Evolutionary conservation across 192 early-diverging fungal species (phyloP), one percentile per base, ranked within the genome.

Genomic region (Powellomyces hirtus): DNA sequence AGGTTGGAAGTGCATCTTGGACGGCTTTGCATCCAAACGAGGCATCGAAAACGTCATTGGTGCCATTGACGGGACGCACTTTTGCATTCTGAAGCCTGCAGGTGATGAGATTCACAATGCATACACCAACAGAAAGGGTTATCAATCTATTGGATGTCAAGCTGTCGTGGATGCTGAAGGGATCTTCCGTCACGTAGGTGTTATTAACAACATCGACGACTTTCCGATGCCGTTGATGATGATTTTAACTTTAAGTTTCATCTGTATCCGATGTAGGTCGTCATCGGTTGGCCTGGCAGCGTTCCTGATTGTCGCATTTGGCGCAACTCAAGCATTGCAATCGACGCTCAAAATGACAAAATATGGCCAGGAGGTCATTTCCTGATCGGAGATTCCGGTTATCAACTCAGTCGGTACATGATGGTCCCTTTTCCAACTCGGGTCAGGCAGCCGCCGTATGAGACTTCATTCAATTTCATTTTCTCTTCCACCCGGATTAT

Each of bases 91-190:
- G 3, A 56, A 56, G 31, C 53, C 53, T 5, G 27, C 29, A 22
- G 22, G 53, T 4, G 53, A 56, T 56, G 53, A 56, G 53, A 5
- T 56, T 4, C 53, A 56, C 16, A 56, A 56, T 56, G 53, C 53
- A 13, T 56, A 26, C 29, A 56, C 53, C 4, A 56, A 56, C 29
- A 22, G 53, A 2, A 56, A 56, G 53, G 53, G 53, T 2, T 6
- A 1, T 2, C 53, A 56, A 16, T 56, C 31, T 1, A 27, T 56
- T 56, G 14, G 18, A 26, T 56, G 53, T 33, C 53, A 56, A 16
- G 53, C 53, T 26, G 22, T 56, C 33, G 22, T 26, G 1, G 53
- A 56, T 33, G 22, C 53, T 5, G 1, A 56, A 33, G 53, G 53
- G 27, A 22, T 56, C 14, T 56, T 56, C 33, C 53, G 53, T 3